phyloP scores from a whole-genome alignment of 2,329 filamentous ascomycete genomes.

The Pseudocercospora cruenta region DNA sequence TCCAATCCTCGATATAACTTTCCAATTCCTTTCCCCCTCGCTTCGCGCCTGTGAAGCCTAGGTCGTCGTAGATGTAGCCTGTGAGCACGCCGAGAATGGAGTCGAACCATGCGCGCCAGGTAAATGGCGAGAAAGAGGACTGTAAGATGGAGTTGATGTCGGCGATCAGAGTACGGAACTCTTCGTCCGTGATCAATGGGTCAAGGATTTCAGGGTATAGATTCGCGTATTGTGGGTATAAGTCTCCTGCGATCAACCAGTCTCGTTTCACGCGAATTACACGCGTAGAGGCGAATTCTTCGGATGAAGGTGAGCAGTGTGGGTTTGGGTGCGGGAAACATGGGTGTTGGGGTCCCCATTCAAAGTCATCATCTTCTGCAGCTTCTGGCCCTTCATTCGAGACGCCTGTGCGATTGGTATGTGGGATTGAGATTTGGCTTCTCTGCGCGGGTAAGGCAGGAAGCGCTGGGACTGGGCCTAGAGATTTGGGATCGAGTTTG shows the following conservation, averaged over 20 bases:
- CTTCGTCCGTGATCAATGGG: constrained; percentile 78
- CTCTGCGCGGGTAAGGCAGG: neutral
- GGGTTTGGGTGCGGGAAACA: constrained; percentile 94
- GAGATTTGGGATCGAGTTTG: constrained; percentile 6
- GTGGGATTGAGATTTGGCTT: constrained; percentile 1
- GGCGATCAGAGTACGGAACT: constrained; percentile 81
- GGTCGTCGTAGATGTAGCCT: constrained; percentile 92
- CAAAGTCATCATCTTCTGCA: constrained; percentile 59
- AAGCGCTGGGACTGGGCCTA: constrained; percentile 11
- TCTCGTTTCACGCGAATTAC: constrained; percentile 91
- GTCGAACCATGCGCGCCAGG: constrained; percentile 76
- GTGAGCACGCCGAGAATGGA: constrained; percentile 78
- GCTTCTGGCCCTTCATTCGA: constrained; percentile 22
- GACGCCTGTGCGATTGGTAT: constrained; percentile 5
- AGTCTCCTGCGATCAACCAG: constrained; percentile 83
- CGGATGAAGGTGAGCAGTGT: constrained; percentile 78
- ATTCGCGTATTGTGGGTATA: constrained; percentile 92
- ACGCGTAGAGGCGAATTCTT: constrained; percentile 75
- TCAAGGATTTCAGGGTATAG: constrained; percentile 95
- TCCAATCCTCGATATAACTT: constrained; percentile 85
- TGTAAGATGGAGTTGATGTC: constrained; percentile 78
- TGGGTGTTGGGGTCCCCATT: constrained; percentile 92
- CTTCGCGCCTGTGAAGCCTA: constrained; percentile 78
- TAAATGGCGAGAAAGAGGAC: constrained; percentile 79
- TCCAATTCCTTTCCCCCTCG: constrained; percentile 71